Conservation (phyloP, 805 yeast genomes). For the Huiozyma sinensis region DNA sequence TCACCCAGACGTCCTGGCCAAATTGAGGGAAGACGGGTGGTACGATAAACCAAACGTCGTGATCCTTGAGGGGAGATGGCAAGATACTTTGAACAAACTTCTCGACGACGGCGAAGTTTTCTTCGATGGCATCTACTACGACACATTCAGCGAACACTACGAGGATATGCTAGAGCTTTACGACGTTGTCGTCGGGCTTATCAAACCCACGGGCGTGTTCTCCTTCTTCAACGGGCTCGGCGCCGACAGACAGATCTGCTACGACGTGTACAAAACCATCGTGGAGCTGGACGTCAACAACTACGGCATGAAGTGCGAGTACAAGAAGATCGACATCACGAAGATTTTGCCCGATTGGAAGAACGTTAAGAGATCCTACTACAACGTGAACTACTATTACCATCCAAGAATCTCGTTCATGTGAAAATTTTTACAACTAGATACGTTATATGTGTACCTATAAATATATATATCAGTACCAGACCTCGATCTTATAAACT, state of each 20-base stretch:
- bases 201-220: slow-evolving; percentile 74
- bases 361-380: slow-evolving; percentile 27
- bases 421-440: neutral
- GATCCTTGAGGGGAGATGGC: slow-evolving; percentile 87
- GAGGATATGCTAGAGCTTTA: slow-evolving; percentile 77
- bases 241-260: slow-evolving; percentile 62
- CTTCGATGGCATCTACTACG: slow-evolving; percentile 88
- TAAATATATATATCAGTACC: neutral
- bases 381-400: slow-evolving; percentile 25
- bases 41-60: slow-evolving; percentile 60
- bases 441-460: neutral
- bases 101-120: slow-evolving; percentile 49
- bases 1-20: slow-evolving; percentile 77
- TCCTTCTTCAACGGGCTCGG: slow-evolving; percentile 90
- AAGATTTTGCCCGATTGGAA: slow-evolving; percentile 23
- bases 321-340: slow-evolving; percentile 23
- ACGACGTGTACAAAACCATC: slow-evolving; percentile 75
- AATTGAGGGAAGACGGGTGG: slow-evolving; percentile 74
- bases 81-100: slow-evolving; percentile 60
- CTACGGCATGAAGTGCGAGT: slow-evolving; percentile 65
- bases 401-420: slow-evolving; percentile 22
- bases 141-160: slow-evolving; percentile 89
- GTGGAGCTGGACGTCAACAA: slow-evolving; percentile 70
- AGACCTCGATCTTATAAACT: neutral
- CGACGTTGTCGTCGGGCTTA: slow-evolving; percentile 69